Evolutionary conservation across 371 early-diverging fungal genomes (phyloP).

Genomic region (Vairimorpha necatrix): DNA sequence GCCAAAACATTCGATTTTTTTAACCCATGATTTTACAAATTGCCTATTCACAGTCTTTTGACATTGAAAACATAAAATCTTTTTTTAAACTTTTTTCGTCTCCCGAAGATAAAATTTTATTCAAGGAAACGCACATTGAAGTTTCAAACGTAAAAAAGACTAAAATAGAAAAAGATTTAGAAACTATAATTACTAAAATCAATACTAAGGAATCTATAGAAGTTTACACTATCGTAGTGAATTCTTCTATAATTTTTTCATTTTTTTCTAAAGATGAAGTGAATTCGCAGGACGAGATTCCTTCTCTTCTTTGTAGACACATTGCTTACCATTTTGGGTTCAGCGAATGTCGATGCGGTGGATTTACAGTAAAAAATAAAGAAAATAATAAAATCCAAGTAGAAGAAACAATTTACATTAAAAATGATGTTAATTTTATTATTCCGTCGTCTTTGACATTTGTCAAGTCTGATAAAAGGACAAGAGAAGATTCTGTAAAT

Average conservation of each 20-base stretch:
- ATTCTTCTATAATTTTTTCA: not conserved
- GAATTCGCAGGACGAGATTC: not conserved
- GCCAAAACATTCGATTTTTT: too few relatives aligned
- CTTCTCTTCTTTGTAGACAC: not conserved
- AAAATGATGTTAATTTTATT: not conserved
- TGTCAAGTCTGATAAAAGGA: not conserved
- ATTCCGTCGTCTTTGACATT: not conserved
- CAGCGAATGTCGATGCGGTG: not conserved
- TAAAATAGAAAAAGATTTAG: not conserved
- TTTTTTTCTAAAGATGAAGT: not conserved
- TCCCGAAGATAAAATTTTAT: not conserved
- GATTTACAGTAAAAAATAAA: slow-evolving; percentile 27
- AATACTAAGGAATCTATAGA: not conserved
- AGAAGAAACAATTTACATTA: not conserved
- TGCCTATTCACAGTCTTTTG: not conserved
- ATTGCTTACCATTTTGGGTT: slow-evolving; percentile 4
- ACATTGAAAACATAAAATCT: not conserved
- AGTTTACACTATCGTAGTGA: not conserved
- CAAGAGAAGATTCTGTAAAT: not conserved
- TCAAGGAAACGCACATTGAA: not conserved
- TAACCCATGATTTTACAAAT: not conserved
- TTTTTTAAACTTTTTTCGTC: not conserved
- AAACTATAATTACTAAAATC: not conserved
- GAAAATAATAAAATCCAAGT: slow-evolving; percentile 17
- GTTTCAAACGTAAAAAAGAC: not conserved